Evolutionary conservation across 257 asterid species (phyloP).

Genomic region (Verbena officinalis): DNA sequence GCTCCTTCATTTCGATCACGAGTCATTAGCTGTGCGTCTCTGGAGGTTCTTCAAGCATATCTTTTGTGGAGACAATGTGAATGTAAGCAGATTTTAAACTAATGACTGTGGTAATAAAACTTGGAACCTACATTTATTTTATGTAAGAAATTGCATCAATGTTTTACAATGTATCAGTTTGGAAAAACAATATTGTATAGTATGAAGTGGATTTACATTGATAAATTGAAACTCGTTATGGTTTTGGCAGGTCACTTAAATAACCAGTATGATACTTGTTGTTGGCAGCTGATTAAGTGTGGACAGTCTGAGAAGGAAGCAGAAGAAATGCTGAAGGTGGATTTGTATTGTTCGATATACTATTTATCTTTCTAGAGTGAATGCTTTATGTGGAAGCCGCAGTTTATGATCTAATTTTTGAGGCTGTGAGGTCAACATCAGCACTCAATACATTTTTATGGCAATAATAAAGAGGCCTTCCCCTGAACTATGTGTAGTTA

Average conservation of each 20-base stretch:
- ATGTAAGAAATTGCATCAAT: neutral
- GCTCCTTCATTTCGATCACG: slow-evolving; percentile 76
- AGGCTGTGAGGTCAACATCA: neutral
- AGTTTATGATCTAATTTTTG: slow-evolving; percentile 5
- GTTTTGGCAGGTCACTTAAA: slow-evolving; percentile 62
- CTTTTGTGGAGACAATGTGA: slow-evolving; percentile 80
- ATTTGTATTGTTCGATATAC: slow-evolving; percentile 18
- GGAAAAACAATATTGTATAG: slow-evolving; percentile 12
- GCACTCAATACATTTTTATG: too few species aligned
- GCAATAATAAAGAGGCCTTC: too few species aligned
- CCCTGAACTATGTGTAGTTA: too few species aligned
- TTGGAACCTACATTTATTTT: slow-evolving; percentile 9
- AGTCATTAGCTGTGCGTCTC: slow-evolving; percentile 67
- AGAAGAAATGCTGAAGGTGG: slow-evolving; percentile 60
- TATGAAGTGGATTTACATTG: slow-evolving; percentile 1
- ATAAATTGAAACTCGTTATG: slow-evolving; percentile 14
- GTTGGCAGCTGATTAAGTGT: slow-evolving; percentile 62
- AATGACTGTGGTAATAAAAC: neutral
- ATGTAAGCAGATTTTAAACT: slow-evolving; percentile 43
- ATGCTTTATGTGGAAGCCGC: slow-evolving; percentile 15
- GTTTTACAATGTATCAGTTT: slow-evolving; percentile 6
- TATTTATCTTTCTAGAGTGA: neutral
- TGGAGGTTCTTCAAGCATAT: slow-evolving; percentile 88
- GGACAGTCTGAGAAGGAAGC: slow-evolving; percentile 69
- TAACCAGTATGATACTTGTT: slow-evolving; percentile 71